A percentile compares a stretch with the other conserved stretches of the same genome.
Evolutionary conservation across 2,329 filamentous ascomycete species (phyloP).

Genomic region (Aspergillus sp.): DNA sequence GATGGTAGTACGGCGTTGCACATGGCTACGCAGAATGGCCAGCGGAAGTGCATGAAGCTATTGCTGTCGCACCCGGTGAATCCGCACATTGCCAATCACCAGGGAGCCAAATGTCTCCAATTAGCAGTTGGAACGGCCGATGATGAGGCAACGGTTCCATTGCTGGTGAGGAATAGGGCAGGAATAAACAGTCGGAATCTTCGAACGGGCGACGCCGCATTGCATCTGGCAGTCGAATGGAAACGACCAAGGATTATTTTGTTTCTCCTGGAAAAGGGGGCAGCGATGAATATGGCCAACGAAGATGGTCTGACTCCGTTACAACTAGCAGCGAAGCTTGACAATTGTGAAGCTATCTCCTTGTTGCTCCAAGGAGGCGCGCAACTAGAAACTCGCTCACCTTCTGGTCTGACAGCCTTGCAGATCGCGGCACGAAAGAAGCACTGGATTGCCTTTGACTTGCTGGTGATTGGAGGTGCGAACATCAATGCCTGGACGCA

Average conservation of each 20-base stretch:
- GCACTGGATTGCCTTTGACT: constrained; percentile 25
- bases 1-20: constrained; percentile 28
- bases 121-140: constrained; percentile 20
- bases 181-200: constrained; percentile 21
- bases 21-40: constrained; percentile 18
- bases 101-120: constrained; percentile 19
- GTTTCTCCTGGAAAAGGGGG: constrained; percentile 25
- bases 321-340: constrained; percentile 20
- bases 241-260: constrained; percentile 20
- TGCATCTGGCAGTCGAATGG: constrained; percentile 21
- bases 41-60: constrained; percentile 20
- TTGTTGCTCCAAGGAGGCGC: constrained; percentile 21
- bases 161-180: constrained; percentile 21
- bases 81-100: constrained; percentile 9
- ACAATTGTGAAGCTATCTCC: constrained; percentile 25
- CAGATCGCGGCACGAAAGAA: constrained; percentile 18
- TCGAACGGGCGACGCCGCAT: constrained; percentile 18
- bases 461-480: constrained; percentile 22
- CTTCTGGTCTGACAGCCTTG: constrained; percentile 17
- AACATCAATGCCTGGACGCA: constrained; percentile 26
- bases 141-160: constrained; percentile 23
- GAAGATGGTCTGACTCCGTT: constrained; percentile 21
- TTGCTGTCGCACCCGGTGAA: constrained; percentile 14
- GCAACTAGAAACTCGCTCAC: constrained; percentile 17
- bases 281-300: constrained; percentile 17